These are phyloP conservation scores for Zasmidium cellare DNA, from an alignment of 2,329 filamentous ascomycete genomes.

Conservation along the genomic window DNA sequence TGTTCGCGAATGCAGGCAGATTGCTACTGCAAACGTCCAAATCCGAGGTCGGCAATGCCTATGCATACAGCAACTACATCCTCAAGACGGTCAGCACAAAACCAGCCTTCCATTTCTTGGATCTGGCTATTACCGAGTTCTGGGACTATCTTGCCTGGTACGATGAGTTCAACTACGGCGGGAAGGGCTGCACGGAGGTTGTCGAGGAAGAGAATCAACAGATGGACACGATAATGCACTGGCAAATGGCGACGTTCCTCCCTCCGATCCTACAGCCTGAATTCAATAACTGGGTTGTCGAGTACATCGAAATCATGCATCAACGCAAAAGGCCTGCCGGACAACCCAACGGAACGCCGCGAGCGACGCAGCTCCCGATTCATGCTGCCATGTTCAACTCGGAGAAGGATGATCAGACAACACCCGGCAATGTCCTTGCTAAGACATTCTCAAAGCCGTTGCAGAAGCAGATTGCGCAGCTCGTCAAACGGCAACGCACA, in stretches of 20 bases:
- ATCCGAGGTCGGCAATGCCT: slow-evolving; percentile 93
- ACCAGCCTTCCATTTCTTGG: slow-evolving; percentile 94
- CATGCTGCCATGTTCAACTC: slow-evolving; percentile 55
- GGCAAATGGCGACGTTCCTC: slow-evolving; percentile 92
- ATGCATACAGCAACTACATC: slow-evolving; percentile 95
- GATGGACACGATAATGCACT: slow-evolving; percentile 93
- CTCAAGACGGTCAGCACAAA: slow-evolving; percentile 96
- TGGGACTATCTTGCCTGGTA: slow-evolving; percentile 99
- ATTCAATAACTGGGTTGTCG: slow-evolving; percentile 90
- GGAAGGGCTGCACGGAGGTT: slow-evolving; percentile 84
- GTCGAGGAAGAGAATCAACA: slow-evolving; percentile 73
- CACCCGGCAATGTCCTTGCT: slow-evolving; percentile 66
- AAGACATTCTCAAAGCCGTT: slow-evolving; percentile 83
- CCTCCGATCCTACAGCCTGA: slow-evolving; percentile 75
- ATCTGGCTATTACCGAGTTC: slow-evolving; percentile 96
- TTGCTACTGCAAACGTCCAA: slow-evolving; percentile 94
- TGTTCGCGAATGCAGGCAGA: slow-evolving; percentile 90
- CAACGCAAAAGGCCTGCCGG: slow-evolving; percentile 67
- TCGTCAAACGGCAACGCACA: slow-evolving; percentile 83
- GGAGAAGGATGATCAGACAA: slow-evolving; percentile 59
- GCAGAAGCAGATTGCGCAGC: slow-evolving; percentile 79
- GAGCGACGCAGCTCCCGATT: slow-evolving; percentile 62
- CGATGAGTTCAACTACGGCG: slow-evolving; percentile 98
- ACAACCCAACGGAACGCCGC: slow-evolving; percentile 49
- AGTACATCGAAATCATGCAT: slow-evolving; percentile 96